Conservation (phyloP, 306 rosid genomes). For the Prunus persica region DNA sequence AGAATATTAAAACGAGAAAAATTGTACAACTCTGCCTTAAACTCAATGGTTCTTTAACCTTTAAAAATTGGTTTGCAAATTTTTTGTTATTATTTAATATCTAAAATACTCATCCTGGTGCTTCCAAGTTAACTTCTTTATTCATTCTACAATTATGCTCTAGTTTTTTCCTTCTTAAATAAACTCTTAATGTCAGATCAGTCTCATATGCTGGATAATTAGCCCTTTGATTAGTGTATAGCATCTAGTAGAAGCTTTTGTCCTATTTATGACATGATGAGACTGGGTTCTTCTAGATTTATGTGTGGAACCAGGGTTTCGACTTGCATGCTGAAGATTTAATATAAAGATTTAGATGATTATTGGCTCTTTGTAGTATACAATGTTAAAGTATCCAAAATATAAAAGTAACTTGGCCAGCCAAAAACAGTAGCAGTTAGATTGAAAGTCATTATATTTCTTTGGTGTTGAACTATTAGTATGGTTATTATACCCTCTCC, state of each 20-base stretch:
- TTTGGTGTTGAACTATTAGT: not conserved
- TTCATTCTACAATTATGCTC: not conserved
- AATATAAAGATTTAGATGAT: not conserved
- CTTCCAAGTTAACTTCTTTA: not conserved
- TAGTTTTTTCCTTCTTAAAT: not conserved
- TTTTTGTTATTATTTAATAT: not conserved
- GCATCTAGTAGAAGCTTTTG: not conserved
- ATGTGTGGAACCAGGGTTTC: not conserved
- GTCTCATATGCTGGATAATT: not conserved
- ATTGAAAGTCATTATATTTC: not conserved
- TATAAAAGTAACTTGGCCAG: not conserved
- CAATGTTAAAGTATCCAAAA: not conserved
- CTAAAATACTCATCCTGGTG: not conserved
- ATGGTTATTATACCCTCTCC: not conserved
- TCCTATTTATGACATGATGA: not conserved
- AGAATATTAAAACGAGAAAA: not conserved
- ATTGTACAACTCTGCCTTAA: constrained; percentile 23
- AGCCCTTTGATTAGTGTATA: not conserved
- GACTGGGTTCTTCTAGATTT: not conserved
- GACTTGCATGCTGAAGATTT: not conserved
- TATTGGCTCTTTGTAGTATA: not conserved
- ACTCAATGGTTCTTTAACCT: not conserved
- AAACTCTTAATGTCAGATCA: not conserved
- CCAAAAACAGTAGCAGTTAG: not conserved
- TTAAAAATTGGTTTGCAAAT: not conserved